Evolutionary conservation across 257 asterid genomes (phyloP).

Genomic region (Rubia yunnanensis): DNA sequence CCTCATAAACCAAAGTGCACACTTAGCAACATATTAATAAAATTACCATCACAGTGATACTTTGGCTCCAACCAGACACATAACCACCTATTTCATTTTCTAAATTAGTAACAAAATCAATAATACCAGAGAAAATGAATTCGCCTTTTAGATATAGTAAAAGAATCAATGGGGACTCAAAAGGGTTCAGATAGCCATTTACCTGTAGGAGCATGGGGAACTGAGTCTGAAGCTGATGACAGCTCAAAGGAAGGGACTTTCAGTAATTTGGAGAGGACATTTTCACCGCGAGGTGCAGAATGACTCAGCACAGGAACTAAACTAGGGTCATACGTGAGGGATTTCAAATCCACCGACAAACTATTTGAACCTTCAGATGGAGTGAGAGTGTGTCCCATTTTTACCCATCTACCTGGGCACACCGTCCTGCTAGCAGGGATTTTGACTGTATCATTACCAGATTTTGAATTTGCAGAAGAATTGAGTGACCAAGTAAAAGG

Average conservation of each 20-base stretch:
- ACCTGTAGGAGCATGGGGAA: slow-evolving; percentile 54
- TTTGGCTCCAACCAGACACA: not conserved
- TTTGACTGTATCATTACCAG: slow-evolving; percentile 59
- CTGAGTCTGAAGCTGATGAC: slow-evolving; percentile 36
- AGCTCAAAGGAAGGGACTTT: slow-evolving; percentile 22
- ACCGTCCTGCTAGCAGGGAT: slow-evolving; percentile 43
- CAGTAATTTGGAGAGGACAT: slow-evolving; percentile 16
- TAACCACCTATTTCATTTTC: not conserved
- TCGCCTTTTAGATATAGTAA: not conserved
- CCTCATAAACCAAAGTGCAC: not conserved
- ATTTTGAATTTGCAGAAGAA: slow-evolving; percentile 54
- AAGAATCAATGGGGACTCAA: not conserved
- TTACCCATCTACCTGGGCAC: slow-evolving; percentile 86
- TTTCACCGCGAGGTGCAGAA: slow-evolving; percentile 25
- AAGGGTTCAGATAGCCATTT: slow-evolving; percentile 15
- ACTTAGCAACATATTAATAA: not conserved
- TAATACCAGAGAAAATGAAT: not conserved
- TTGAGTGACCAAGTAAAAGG: slow-evolving; percentile 91
- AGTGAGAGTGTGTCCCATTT: slow-evolving; percentile 37
- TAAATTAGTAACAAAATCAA: not conserved
- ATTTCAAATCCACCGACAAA: slow-evolving; percentile 46
- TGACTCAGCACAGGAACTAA: slow-evolving; percentile 52
- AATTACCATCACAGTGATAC: not conserved
- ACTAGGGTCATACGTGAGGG: slow-evolving; percentile 49
- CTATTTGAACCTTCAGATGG: slow-evolving; percentile 36